A percentile compares a stretch with the other conserved stretches of the same genome.
phyloP scores from a whole-genome alignment of 1,139 yeast species.

The Hemisphaericaspora xylofermentans region DNA sequence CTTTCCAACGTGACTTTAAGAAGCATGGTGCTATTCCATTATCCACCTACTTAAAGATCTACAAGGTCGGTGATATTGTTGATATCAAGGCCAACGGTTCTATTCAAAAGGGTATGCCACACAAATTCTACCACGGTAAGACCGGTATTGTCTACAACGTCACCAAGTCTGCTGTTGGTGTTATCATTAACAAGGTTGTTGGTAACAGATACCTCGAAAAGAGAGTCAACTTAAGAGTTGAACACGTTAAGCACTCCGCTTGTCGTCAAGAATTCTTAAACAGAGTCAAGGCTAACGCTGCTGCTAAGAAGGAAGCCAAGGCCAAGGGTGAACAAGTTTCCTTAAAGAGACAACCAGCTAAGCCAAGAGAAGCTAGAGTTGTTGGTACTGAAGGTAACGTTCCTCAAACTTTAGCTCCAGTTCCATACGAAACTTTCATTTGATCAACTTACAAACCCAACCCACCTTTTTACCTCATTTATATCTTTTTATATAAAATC shows the following conservation, averaged over 20 bases:
- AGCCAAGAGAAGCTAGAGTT: conserved; percentile 91
- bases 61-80: conserved; percentile 99
- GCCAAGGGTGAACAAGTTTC: conserved; percentile 86
- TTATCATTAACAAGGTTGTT: conserved; percentile 95
- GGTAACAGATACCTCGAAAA: conserved; percentile 99
- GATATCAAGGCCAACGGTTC: conserved; percentile 99
- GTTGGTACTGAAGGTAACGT: conserved; percentile 75
- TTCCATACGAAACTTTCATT: conserved; percentile 99
- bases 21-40: conserved; percentile 94
- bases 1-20: conserved; percentile 99
- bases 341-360: conserved; percentile 98
- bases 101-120: conserved; percentile 99
- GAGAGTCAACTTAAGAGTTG: conserved; percentile 97
- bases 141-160: conserved; percentile 99
- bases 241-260: conserved; percentile 99
- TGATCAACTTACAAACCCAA: conserved; percentile 31
- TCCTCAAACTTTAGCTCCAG: conserved; percentile 98
- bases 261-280: conserved; percentile 98
- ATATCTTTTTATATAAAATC: conserved; percentile 10
- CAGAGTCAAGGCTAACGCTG: conserved; percentile 97
- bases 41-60: conserved; percentile 95
- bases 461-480: conserved; percentile 8
- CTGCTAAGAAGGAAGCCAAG: conserved; percentile 91
- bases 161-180: conserved; percentile 98
- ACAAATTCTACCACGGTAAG: conserved; percentile 99